Conservation (phyloP, 352 stramenopile genomes). For the Phytopythium helicoides region DNA sequence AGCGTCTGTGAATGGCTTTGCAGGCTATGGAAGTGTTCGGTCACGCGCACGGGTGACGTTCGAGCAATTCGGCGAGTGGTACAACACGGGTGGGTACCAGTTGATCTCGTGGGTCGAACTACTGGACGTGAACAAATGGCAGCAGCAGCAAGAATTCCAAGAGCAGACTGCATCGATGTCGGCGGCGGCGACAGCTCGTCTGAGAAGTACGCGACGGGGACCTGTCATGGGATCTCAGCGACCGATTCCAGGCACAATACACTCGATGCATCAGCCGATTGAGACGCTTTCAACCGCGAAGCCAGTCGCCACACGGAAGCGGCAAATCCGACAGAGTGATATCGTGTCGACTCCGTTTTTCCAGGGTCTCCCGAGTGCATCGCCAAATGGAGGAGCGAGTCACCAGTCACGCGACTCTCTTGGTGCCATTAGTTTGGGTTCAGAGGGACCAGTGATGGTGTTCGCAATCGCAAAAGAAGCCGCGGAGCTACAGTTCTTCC, state of each 20-base stretch:
- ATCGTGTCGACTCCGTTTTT: constrained; percentile 74
- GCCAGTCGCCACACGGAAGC: constrained; percentile 45
- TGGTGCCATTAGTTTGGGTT: constrained; percentile 46
- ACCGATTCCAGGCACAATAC: constrained; percentile 30
- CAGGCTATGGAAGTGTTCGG: constrained; percentile 61
- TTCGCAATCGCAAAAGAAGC: constrained; percentile 69
- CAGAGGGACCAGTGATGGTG: constrained; percentile 78
- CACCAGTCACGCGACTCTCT: constrained; percentile 30
- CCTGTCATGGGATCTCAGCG: constrained; percentile 59
- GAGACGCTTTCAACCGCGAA: constrained; percentile 43
- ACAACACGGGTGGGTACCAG: constrained; percentile 80
- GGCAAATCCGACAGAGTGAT: constrained; percentile 79
- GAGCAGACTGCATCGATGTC: constrained; percentile 37
- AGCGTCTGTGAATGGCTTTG: constrained; percentile 24
- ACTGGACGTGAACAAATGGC: constrained; percentile 80
- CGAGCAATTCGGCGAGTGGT: constrained; percentile 90
- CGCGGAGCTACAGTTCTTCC: constrained; percentile 80
- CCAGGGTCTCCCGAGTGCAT: constrained; percentile 22
- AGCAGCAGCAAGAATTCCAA: constrained; percentile 73
- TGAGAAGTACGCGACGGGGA: constrained; percentile 20
- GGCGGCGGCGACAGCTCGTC: constrained; percentile 17
- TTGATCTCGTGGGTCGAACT: constrained; percentile 87
- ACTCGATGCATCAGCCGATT: constrained; percentile 46
- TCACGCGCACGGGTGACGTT: constrained; percentile 82
- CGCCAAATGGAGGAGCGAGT: constrained; percentile 6